Evolutionary conservation across 176 grass and related monocot species (phyloP).

Genomic region (Oryza longistaminata): DNA sequence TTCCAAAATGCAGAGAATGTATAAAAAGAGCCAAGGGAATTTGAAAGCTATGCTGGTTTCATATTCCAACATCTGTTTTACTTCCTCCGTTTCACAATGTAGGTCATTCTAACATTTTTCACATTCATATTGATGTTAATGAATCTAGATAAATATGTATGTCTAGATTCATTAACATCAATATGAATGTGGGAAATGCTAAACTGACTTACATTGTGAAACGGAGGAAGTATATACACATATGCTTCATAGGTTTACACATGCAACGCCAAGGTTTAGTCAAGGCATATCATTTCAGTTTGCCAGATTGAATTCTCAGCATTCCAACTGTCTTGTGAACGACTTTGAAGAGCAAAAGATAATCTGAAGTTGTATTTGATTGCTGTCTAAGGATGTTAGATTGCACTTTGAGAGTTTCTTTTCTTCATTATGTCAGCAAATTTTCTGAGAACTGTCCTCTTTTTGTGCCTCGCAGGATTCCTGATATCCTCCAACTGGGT

Average conservation of each 20-base stretch:
- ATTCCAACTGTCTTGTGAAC: constrained; percentile 16
- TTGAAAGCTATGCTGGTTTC: neutral
- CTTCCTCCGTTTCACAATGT: too few species aligned
- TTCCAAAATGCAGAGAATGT: neutral
- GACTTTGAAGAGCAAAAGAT: constrained; percentile 16
- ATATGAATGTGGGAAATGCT: too few species aligned
- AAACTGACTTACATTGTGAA: too few species aligned
- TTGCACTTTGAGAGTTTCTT: constrained; percentile 42
- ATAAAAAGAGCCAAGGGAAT: neutral
- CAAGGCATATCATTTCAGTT: constrained; percentile 19
- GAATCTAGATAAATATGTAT: too few species aligned
- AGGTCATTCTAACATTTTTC: too few species aligned
- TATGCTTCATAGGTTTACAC: constrained; percentile 25
- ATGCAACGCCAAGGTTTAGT: constrained; percentile 1
- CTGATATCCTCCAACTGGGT: constrained; percentile 30
- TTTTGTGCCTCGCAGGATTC: constrained; percentile 52
- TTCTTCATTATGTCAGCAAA: constrained; percentile 58
- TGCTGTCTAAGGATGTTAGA: constrained; percentile 30
- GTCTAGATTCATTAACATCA: too few species aligned
- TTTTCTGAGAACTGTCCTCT: constrained; percentile 60
- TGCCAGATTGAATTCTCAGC: neutral
- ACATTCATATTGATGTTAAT: too few species aligned
- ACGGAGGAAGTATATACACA: too few species aligned
- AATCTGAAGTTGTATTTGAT: constrained; percentile 29
- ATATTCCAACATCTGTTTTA: constrained; percentile 21